Conservation (phyloP, 176 grass and related monocot genomes). For the Bothriochloa decipiens region DNA sequence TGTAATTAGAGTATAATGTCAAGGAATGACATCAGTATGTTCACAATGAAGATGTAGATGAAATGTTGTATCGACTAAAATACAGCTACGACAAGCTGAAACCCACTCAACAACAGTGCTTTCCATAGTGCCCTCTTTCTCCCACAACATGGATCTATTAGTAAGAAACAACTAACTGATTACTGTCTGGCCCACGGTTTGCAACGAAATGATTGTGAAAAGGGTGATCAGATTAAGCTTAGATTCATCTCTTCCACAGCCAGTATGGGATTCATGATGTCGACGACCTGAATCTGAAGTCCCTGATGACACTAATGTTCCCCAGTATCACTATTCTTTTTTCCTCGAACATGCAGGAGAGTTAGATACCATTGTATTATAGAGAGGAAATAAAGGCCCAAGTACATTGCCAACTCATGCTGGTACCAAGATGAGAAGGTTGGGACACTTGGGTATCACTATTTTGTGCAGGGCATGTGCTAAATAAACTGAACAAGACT, state of each 20-base stretch:
- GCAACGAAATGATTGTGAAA: not conserved
- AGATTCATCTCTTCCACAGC: slow-evolving; percentile 69
- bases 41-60: slow-evolving; percentile 38
- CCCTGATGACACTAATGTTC: slow-evolving; percentile 26
- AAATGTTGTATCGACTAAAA: slow-evolving; percentile 47
- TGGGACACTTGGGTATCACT: too few species aligned
- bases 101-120: slow-evolving; percentile 45
- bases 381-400: too few species aligned
- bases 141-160: slow-evolving; percentile 63
- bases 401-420: too few species aligned
- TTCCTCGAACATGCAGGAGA: too few species aligned
- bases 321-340: too few species aligned
- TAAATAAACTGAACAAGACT: slow-evolving; percentile 61
- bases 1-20: not conserved
- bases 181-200: slow-evolving; percentile 75
- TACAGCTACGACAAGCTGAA: slow-evolving; percentile 68
- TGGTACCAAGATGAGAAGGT: too few species aligned
- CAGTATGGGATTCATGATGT: slow-evolving; percentile 59
- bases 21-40: slow-evolving; percentile 43
- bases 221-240: slow-evolving; percentile 56
- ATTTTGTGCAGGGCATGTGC: slow-evolving; percentile 62
- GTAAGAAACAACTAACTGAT: slow-evolving; percentile 54
- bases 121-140: slow-evolving; percentile 64
- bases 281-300: slow-evolving; percentile 63
- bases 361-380: too few species aligned